phyloP scores from a whole-genome alignment of 2,329 filamentous ascomycete genomes.

The Fusarium brachygibbosum region DNA sequence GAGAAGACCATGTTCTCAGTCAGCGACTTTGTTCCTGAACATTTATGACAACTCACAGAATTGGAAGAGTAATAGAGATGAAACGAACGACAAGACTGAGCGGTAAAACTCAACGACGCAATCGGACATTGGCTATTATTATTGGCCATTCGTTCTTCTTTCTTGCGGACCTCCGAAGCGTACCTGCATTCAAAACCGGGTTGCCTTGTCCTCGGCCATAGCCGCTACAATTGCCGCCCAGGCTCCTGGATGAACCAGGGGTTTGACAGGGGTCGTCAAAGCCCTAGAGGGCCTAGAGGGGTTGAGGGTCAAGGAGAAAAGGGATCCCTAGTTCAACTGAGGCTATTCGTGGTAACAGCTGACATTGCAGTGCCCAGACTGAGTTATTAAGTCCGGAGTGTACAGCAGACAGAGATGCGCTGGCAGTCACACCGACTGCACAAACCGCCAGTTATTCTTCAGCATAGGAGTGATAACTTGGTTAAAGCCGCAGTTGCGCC shows the following conservation, averaged over 20 bases:
- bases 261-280: conserved; percentile 11
- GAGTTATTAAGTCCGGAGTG: not conserved
- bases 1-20: not conserved
- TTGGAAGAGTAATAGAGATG: conserved; percentile 5
- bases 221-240: conserved; percentile 24
- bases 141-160: conserved; percentile 1
- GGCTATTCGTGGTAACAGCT: conserved; percentile 3
- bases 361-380: not conserved
- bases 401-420: conserved; percentile 35
- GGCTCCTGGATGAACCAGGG: conserved; percentile 18
- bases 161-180: conserved; percentile 1
- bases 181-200: conserved; percentile 34
- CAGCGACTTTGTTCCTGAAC: not conserved
- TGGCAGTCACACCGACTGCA: conserved; percentile 30
- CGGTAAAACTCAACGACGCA: not conserved
- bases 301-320: not conserved
- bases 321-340: conserved; percentile 2
- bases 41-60: not conserved
- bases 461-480: not conserved
- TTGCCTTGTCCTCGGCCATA: conserved; percentile 8
- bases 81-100: conserved; percentile 19
- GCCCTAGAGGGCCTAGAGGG: not conserved
- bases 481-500: conserved; percentile 3
- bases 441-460: conserved; percentile 3
- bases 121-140: not conserved